Percentiles rank a stretch among this genome's conserved stretches.
Evolutionary conservation across 2,329 filamentous ascomycete species (phyloP).

Genomic region (Diplodia sapinea): DNA sequence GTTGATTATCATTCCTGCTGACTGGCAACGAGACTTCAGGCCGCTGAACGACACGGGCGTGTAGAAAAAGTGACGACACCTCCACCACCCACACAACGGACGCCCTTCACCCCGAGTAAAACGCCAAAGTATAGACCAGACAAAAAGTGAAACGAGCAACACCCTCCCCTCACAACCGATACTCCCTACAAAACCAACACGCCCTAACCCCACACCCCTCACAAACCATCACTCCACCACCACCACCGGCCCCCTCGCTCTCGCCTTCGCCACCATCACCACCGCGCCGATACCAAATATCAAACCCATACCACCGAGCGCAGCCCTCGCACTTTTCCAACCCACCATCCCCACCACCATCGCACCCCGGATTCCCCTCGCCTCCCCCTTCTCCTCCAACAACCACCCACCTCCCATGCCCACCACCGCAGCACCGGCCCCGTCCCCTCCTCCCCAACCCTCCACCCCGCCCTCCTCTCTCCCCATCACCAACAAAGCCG

Average conservation of each 20-base stretch:
- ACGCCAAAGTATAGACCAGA: not conserved
- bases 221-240: slow-evolving; percentile 11
- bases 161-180: not conserved
- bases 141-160: not conserved
- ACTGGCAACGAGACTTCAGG: not conserved
- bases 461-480: too few species aligned
- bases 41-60: not conserved
- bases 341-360: not conserved
- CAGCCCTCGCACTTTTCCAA: slow-evolving; percentile 3
- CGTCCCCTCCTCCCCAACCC: not conserved
- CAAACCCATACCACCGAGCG: slow-evolving; percentile 10
- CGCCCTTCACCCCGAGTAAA: not conserved
- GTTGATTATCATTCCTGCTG: not conserved
- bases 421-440: not conserved
- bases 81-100: not conserved
- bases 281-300: slow-evolving; percentile 17
- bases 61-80: not conserved
- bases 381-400: not conserved
- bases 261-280: not conserved
- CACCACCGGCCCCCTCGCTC: not conserved
- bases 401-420: not conserved
- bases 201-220: slow-evolving; percentile 5
- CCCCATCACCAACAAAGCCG: not conserved
- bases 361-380: too few species aligned
- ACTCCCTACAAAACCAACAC: slow-evolving; percentile 19